These are phyloP conservation scores for Ilyonectria mors-panacis DNA, from an alignment of 2,329 filamentous ascomycete genomes.

Conservation along the genomic window DNA sequence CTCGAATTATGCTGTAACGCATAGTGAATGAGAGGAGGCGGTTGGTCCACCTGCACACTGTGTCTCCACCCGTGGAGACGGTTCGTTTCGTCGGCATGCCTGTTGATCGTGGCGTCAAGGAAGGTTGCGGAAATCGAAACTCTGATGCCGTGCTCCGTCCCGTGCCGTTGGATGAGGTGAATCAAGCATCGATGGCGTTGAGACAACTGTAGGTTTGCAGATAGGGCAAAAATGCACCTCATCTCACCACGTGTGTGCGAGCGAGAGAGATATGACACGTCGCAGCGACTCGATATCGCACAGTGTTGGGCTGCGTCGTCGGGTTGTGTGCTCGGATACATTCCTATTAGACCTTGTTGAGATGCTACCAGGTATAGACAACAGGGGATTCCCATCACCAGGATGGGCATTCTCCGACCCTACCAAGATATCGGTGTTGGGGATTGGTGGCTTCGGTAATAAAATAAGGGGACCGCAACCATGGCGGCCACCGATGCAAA, in stretches of 20 bases:
- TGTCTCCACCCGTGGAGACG: constrained; percentile 16
- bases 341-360: neutral
- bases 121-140: constrained; percentile 11
- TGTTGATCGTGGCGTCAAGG: constrained; percentile 16
- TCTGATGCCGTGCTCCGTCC: constrained; percentile 7
- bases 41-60: constrained; percentile 19
- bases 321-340: neutral
- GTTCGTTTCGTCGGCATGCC: constrained; percentile 4
- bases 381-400: constrained; percentile 9
- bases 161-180: constrained; percentile 9
- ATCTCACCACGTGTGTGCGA: neutral
- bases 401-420: constrained; percentile 3
- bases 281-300: neutral
- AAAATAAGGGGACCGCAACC: constrained; percentile 6
- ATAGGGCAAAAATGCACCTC: neutral
- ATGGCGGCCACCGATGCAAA: constrained; percentile 15
- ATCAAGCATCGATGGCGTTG: constrained; percentile 19
- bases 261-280: neutral
- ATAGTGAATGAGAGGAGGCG: constrained; percentile 18
- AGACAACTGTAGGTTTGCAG: neutral
- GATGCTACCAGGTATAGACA: neutral
- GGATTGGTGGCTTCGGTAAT: constrained; percentile 16
- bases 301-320: neutral
- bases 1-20: constrained; percentile 28
- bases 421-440: neutral